phyloP scores from a whole-genome alignment of 2,329 filamentous ascomycete genomes.

The Talaromyces pinophilus region DNA sequence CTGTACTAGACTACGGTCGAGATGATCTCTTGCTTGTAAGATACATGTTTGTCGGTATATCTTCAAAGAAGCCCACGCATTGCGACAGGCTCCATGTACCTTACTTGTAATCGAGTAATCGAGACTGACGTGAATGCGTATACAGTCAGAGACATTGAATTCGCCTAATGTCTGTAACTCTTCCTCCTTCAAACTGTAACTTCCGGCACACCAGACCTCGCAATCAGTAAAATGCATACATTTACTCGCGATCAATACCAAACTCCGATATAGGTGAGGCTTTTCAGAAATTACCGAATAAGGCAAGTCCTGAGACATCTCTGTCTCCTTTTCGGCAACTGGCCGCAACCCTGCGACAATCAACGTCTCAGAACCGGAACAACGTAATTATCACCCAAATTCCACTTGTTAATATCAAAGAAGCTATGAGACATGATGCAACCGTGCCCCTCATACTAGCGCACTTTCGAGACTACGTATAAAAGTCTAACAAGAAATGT shows the following conservation, averaged over 20 bases:
- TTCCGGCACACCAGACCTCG: not conserved
- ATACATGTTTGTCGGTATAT: not conserved
- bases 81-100: not conserved
- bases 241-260: not conserved
- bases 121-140: not conserved
- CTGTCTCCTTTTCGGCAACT: not conserved
- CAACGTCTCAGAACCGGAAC: constrained; percentile 5
- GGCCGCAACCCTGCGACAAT: constrained; percentile 1
- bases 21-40: not conserved
- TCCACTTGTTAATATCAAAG: not conserved
- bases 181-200: not conserved
- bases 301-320: not conserved
- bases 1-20: not conserved
- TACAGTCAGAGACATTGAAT: not conserved
- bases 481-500: not conserved
- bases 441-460: not conserved
- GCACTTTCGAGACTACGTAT: too few species aligned
- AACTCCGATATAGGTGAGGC: not conserved
- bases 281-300: not conserved
- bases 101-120: not conserved
- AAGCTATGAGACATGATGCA: not conserved
- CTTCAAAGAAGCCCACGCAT: not conserved
- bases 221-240: not conserved
- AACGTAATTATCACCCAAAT: not conserved
- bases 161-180: not conserved